phyloP scores from a whole-genome alignment of 148 eudicot genomes.

The Euryodendron excelsum region DNA sequence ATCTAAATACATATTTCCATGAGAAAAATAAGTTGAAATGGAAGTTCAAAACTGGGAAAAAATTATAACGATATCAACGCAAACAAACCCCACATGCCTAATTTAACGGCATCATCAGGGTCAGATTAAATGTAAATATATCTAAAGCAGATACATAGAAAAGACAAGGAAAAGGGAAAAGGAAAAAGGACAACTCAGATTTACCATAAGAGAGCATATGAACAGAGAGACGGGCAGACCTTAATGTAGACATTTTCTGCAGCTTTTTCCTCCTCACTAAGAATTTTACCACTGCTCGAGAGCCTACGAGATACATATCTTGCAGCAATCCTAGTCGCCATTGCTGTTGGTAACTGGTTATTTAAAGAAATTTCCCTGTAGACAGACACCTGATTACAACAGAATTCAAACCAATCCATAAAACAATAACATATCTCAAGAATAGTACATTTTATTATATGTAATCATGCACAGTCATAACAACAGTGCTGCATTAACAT shows the following conservation, averaged over 20 bases:
- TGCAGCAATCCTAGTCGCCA: constrained; percentile 70
- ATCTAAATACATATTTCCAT: background rate
- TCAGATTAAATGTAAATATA: background rate
- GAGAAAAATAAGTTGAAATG: background rate
- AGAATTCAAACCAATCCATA: background rate
- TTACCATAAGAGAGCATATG: background rate
- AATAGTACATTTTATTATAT: background rate
- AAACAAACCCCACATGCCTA: background rate
- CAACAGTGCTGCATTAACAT: background rate
- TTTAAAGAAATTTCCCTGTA: constrained; percentile 15
- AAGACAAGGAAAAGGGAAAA: no score
- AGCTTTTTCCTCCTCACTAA: constrained; percentile 95
- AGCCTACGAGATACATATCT: constrained; percentile 70
- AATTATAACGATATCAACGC: background rate
- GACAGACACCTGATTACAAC: background rate
- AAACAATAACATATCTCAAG: background rate
- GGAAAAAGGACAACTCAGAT: background rate
- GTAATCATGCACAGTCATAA: background rate
- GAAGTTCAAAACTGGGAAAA: background rate
- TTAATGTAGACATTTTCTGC: constrained; percentile 96
- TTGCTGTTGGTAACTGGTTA: constrained; percentile 20
- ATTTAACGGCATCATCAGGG: no score
- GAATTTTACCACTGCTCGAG: constrained; percentile 73
- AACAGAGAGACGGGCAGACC: constrained; percentile 35
- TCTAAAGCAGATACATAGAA: background rate